A percentile compares a stretch with the other conserved stretches of the same genome.
Conservation (phyloP, 148 eudicot species). For the Talinum fruticosum region DNA sequence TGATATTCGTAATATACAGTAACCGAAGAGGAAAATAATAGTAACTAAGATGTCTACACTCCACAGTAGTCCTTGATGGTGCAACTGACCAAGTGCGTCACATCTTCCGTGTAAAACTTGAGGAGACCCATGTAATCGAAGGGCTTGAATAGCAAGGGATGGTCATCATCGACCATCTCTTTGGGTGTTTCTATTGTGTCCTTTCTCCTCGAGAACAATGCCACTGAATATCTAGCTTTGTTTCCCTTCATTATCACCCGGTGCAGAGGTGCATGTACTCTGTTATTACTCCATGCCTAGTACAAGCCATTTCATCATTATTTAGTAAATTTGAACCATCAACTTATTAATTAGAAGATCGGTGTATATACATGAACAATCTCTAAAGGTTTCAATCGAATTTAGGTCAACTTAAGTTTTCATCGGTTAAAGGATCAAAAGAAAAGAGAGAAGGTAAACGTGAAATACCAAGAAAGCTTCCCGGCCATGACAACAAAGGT, state of each 20-base stretch:
- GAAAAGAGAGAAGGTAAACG: not conserved
- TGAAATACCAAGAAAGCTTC: conserved; percentile 39
- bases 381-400: not conserved
- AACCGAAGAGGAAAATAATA: not conserved
- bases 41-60: not conserved
- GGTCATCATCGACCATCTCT: not conserved
- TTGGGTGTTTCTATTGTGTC: not conserved
- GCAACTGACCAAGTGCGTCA: not conserved
- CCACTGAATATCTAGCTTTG: not conserved
- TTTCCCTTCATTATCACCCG: not conserved
- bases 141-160: not conserved
- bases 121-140: not conserved
- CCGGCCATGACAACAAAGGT: conserved; percentile 56
- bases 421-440: too few species aligned
- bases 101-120: not conserved
- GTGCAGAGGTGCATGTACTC: not conserved
- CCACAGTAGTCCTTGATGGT: conserved; percentile 4
- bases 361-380: too few species aligned
- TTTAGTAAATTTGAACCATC: not conserved
- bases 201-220: not conserved
- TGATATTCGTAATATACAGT: too few species aligned
- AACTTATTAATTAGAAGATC: too few species aligned
- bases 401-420: not conserved
- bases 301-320: not conserved
- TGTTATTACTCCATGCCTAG: conserved; percentile 1